phyloP scores from a whole-genome alignment of 441 rosid genomes.

The Eruca vesicaria region DNA sequence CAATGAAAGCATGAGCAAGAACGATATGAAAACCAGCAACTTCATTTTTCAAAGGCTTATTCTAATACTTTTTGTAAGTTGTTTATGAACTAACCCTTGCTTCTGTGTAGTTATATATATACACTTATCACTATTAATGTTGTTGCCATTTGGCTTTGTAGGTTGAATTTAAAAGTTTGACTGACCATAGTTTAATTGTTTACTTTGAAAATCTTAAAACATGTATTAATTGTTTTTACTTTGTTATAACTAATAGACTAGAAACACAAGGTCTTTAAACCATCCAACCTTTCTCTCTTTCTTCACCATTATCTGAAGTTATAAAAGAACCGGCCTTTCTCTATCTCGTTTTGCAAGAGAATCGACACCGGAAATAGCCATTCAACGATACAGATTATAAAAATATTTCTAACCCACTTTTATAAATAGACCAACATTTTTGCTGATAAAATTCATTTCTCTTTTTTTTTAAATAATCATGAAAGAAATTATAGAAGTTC shows the following conservation, averaged over 20 bases:
- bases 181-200: neutral
- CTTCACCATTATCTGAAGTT: too few species aligned
- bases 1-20: constrained; percentile 4
- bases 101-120: neutral
- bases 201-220: neutral
- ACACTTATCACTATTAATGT: neutral
- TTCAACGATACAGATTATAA: too few species aligned
- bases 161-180: neutral
- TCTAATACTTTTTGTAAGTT: neutral
- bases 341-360: too few species aligned
- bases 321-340: too few species aligned
- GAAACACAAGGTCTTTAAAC: neutral
- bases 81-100: neutral
- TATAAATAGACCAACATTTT: too few species aligned
- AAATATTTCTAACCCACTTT: too few species aligned
- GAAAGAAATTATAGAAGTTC: too few species aligned
- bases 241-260: neutral
- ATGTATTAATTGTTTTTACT: neutral
- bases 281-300: neutral
- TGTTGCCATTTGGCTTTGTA: neutral
- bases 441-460: too few species aligned
- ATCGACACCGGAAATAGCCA: too few species aligned
- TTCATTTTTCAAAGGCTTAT: neutral
- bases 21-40: neutral
- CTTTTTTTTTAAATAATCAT: too few species aligned